Evolutionary conservation across 495 filamentous ascomycete genomes (phyloP).

Genomic region (Parathielavia hyrcaniae): DNA sequence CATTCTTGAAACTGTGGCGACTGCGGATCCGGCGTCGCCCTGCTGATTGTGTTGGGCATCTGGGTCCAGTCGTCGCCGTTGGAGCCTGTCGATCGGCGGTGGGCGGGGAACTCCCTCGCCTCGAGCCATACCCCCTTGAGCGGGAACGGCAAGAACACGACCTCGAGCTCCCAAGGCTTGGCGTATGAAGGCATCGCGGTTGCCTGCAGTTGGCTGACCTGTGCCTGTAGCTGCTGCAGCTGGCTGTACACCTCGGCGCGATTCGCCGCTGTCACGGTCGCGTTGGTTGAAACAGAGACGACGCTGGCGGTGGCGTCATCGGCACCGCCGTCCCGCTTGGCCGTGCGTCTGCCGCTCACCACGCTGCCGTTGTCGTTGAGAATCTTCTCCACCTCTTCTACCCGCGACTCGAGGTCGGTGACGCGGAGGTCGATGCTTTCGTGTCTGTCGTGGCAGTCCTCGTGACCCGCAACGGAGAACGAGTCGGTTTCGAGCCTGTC

Average conservation of each 20-base stretch:
- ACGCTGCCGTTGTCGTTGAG: conserved; percentile 42
- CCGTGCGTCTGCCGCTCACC: conserved; percentile 31
- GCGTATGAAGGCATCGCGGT: conserved; percentile 48
- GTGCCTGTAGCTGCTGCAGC: conserved; percentile 50
- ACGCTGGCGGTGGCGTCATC: conserved; percentile 40
- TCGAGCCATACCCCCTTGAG: conserved; percentile 58
- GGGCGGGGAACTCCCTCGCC: conserved; percentile 42
- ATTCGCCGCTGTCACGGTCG: conserved; percentile 28
- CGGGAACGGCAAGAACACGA: conserved; percentile 62
- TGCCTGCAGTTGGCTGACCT: conserved; percentile 51
- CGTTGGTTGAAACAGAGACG: conserved; percentile 42
- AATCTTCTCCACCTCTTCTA: conserved; percentile 55
- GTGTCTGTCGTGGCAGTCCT: conserved; percentile 54
- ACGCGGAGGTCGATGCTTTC: conserved; percentile 54
- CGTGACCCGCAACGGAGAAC: conserved; percentile 49
- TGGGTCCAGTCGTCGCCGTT: conserved; percentile 55
- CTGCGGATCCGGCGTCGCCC: conserved; percentile 37
- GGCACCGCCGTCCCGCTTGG: conserved; percentile 22
- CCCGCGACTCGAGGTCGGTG: conserved; percentile 55
- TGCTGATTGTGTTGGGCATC: conserved; percentile 42
- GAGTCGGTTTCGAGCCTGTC: conserved; percentile 56
- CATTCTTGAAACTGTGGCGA: conserved; percentile 42
- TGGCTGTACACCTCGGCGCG: conserved; percentile 44
- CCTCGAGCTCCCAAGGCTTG: conserved; percentile 62
- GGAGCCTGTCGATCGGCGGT: conserved; percentile 36